These are phyloP conservation scores for Tilletia walkeri DNA, from an alignment of 1,284 basidiomycete genomes.

Conservation along the genomic window DNA sequence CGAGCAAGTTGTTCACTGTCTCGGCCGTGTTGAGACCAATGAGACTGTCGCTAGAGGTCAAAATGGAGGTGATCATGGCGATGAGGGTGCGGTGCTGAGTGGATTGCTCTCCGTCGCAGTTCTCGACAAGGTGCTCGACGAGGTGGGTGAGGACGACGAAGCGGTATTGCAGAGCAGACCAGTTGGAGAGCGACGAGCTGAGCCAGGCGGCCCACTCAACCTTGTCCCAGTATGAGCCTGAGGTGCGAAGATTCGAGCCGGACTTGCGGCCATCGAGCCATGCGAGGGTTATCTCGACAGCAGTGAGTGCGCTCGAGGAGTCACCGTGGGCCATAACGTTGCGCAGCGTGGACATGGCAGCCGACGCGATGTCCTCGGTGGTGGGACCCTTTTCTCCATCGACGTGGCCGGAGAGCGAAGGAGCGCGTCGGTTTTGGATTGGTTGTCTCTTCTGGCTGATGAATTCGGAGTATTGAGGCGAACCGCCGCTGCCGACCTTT, in stretches of 20 bases:
- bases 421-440: conserved; percentile 72
- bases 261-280: conserved; percentile 46
- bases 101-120: conserved; percentile 65
- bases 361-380: conserved; percentile 70
- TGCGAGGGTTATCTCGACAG: conserved; percentile 67
- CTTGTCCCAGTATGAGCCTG: conserved; percentile 66
- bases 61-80: conserved; percentile 74
- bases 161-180: conserved; percentile 87
- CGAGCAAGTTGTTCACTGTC: conserved; percentile 65
- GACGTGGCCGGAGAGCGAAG: conserved; percentile 79
- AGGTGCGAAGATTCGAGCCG: conserved; percentile 8
- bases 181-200: conserved; percentile 71
- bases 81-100: conserved; percentile 70
- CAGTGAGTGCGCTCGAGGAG: conserved; percentile 68
- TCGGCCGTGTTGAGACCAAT: conserved; percentile 90
- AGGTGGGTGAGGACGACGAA: conserved; percentile 81
- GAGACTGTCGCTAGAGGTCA: conserved; percentile 76
- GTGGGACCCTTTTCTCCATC: conserved; percentile 84
- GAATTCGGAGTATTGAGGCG: conserved; percentile 67
- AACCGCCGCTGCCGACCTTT: conserved; percentile 66
- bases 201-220: conserved; percentile 79
- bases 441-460: conserved; percentile 69
- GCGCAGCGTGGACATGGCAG: conserved; percentile 71
- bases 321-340: conserved; percentile 75
- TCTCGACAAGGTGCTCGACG: conserved; percentile 74